Evolutionary conservation across 73 alveolate genomes (phyloP).

Genomic region (Stentor roeselii): DNA sequence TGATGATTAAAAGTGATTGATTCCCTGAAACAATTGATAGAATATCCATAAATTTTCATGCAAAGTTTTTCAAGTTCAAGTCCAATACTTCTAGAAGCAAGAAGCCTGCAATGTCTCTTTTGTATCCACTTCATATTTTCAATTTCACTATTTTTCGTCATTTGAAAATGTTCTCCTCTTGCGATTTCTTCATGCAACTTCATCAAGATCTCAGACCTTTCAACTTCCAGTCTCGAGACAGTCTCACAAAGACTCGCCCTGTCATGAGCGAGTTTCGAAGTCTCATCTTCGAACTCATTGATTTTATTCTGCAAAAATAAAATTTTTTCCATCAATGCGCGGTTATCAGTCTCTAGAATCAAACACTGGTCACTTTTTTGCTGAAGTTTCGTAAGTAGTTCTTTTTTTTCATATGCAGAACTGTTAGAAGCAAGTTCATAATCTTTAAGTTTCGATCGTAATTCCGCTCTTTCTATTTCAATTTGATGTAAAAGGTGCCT

Average conservation of each 20-base stretch:
- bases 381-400: conserved; percentile 28
- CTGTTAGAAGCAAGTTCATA: conserved; percentile 39
- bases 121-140: conserved; percentile 5
- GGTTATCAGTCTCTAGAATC: conserved; percentile 41
- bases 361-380: conserved; percentile 44
- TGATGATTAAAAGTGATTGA: not conserved
- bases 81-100: not conserved
- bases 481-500: conserved; percentile 34
- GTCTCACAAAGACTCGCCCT: not conserved
- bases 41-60: not conserved
- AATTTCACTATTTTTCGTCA: not conserved
- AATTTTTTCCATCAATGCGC: not conserved
- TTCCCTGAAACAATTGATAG: not conserved
- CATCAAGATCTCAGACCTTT: not conserved
- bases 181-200: not conserved
- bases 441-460: conserved; percentile 44
- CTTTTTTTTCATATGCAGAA: conserved; percentile 37
- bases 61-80: not conserved
- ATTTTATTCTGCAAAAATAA: not conserved
- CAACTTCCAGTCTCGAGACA: not conserved
- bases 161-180: not conserved
- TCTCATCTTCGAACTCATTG: not conserved
- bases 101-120: not conserved
- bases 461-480: conserved; percentile 45
- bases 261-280: not conserved